phyloP scores from a whole-genome alignment of 768 basidiomycete genomes.

The Melanogaster broomeanus region DNA sequence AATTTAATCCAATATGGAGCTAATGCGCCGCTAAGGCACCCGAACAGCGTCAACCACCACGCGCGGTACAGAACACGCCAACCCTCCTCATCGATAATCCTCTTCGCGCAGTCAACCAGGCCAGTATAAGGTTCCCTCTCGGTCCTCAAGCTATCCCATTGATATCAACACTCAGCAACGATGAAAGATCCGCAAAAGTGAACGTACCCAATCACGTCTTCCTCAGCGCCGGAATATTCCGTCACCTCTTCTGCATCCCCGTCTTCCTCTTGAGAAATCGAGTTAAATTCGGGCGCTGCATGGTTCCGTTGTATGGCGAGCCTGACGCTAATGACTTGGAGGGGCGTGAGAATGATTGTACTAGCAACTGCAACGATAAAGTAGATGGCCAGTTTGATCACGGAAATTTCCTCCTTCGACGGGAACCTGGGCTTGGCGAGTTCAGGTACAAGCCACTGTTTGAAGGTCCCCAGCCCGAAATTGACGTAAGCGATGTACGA shows the following conservation, averaged over 20 bases:
- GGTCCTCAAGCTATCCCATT: conserved; percentile 56
- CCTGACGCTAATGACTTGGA: conserved; percentile 79
- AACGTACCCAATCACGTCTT: conserved; percentile 83
- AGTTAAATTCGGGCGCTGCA: conserved; percentile 71
- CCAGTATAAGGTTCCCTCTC: conserved; percentile 82
- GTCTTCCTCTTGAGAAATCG: conserved; percentile 72
- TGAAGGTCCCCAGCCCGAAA: conserved; percentile 42
- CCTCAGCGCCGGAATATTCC: conserved; percentile 69
- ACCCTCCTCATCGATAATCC: conserved; percentile 81
- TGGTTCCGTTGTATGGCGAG: conserved; percentile 87
- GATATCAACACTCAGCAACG: conserved; percentile 1
- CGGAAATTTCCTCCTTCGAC: conserved; percentile 44
- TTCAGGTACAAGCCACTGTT: conserved; percentile 61
- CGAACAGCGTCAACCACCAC: conserved; percentile 82
- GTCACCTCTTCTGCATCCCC: conserved; percentile 58
- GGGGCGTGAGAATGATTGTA: conserved; percentile 63
- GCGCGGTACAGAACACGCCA: conserved; percentile 72
- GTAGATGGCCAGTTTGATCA: conserved; percentile 54
- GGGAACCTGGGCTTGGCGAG: conserved; percentile 37
- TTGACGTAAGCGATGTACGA: conserved; percentile 47
- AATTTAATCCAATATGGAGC: too few species aligned
- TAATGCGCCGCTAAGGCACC: conserved; percentile 56
- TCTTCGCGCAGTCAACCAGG: conserved; percentile 71
- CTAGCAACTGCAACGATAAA: conserved; percentile 55
- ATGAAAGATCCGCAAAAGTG: not conserved